phyloP scores from a whole-genome alignment of 1,284 basidiomycete genomes.

The Meira miltonrushii region DNA sequence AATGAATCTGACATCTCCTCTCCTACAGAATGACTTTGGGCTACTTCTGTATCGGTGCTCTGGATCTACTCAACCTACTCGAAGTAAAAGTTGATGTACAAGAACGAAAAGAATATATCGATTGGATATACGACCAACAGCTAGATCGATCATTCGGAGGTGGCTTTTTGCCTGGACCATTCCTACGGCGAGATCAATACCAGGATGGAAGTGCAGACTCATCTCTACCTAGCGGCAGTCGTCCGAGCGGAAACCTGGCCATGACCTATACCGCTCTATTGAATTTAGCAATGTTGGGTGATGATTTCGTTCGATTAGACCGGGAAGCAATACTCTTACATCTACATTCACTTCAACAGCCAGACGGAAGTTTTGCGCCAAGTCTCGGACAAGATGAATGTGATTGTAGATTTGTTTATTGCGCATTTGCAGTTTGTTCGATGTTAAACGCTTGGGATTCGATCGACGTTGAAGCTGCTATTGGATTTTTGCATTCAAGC shows the following conservation, averaged over 20 bases:
- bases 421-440: slow-evolving; percentile 73
- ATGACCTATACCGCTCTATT: slow-evolving; percentile 48
- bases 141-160: slow-evolving; percentile 52
- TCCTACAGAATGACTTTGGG: slow-evolving; percentile 38
- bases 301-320: slow-evolving; percentile 34
- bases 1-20: background rate
- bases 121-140: slow-evolving; percentile 85
- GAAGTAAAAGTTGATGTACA: slow-evolving; percentile 15
- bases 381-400: slow-evolving; percentile 27
- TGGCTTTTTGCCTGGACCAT: slow-evolving; percentile 30
- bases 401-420: slow-evolving; percentile 79
- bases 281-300: slow-evolving; percentile 33
- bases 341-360: slow-evolving; percentile 25
- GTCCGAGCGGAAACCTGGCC: slow-evolving; percentile 21
- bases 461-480: slow-evolving; percentile 63
- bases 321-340: slow-evolving; percentile 17
- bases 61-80: slow-evolving; percentile 33
- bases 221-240: background rate
- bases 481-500: slow-evolving; percentile 59
- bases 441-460: slow-evolving; percentile 73
- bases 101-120: slow-evolving; percentile 32
- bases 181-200: background rate
- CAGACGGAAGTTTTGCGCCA: slow-evolving; percentile 22
- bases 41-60: slow-evolving; percentile 42
- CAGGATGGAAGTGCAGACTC: background rate